A percentile compares a stretch with the other conserved stretches of the same genome.
These are phyloP conservation scores for Mortierella sp. DNA, from an alignment of 371 early-diverging fungal species.

Conservation along the genomic window DNA sequence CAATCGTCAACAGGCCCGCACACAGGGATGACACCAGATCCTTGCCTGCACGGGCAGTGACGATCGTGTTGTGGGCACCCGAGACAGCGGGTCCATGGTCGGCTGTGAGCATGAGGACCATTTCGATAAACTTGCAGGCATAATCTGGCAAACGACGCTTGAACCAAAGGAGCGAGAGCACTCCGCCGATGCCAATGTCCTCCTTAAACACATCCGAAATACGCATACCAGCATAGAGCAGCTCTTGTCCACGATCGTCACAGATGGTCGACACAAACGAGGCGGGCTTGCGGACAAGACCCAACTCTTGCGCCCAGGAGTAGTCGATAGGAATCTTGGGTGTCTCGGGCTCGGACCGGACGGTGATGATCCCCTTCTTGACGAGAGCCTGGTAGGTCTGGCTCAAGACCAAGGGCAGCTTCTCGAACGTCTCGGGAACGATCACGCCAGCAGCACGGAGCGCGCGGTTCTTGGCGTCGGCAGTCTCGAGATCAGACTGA, in stretches of 20 bases:
- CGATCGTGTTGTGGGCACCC: constrained; percentile 98
- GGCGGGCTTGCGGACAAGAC: constrained; percentile 98
- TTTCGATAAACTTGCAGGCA: constrained; percentile 97
- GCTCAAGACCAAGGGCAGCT: constrained; percentile 86
- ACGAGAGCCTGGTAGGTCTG: constrained; percentile 85
- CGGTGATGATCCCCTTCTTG: constrained; percentile 75
- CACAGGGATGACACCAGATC: constrained; percentile 95
- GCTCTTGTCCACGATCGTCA: constrained; percentile 98
- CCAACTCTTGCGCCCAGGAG: constrained; percentile 98
- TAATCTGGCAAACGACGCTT: constrained; percentile 95
- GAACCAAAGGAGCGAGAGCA: constrained; percentile 97
- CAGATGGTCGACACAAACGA: constrained; percentile 98
- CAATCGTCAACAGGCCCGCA: constrained; percentile 94
- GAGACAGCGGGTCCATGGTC: constrained; percentile 98
- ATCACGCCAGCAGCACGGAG: constrained; percentile 90
- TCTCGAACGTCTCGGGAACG: constrained; percentile 97
- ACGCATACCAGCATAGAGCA: constrained; percentile 98
- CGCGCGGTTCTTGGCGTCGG: constrained; percentile 95
- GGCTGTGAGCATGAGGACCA: constrained; percentile 99
- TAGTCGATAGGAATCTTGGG: constrained; percentile 99
- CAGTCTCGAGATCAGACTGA: constrained; percentile 95
- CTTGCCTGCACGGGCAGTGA: constrained; percentile 98
- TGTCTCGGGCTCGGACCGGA: constrained; percentile 88
- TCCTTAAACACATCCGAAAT: constrained; percentile 98
- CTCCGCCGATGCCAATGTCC: constrained; percentile 98